Evolutionary conservation across 179 eudicot genomes (phyloP), one percentile per base, ranked within the genome.

Genomic region (Silene coronaria): DNA sequence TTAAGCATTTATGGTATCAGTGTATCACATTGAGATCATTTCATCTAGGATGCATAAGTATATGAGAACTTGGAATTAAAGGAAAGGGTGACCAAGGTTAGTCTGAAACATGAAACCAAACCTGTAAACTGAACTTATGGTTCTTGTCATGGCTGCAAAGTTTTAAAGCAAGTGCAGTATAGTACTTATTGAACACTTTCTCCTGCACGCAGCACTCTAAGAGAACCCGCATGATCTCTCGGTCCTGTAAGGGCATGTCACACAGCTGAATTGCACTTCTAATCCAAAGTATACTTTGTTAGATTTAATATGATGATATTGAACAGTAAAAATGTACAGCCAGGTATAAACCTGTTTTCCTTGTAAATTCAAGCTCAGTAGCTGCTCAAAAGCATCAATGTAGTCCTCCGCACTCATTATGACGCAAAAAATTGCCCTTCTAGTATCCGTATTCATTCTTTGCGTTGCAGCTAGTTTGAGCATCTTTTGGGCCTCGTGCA

Each of bases 361-460:
- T 61, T 85, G 91, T 81, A 96, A 80, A 84, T 87, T 90, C 82
- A 96, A 80, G 79, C 97, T 86, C 36, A 96, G 79, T 61, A 96
- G 88, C 88, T 93, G 91, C 88, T 91, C 99, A 80, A 89, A 96
- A 46, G 99, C 91, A 80, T 96, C 99, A 42, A 89, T 70, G 30
- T 93, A 96, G 80, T 96, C 99, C 78, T 96, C 99, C 28, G 92
- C 93, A 62, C 92, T 93, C 97, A 93, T 96, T 71, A 96, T 88
- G 57, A 96, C 88, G 83, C 97, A 93, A 80, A 96, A 96, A 51
- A 96, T 93, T 48, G 97, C 97, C 87, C 88, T 89, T 86, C 97
- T 85, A 64, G 87, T 89, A 80, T 93, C 97, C 2, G 99, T 96
- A 57, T 96, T 96, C 99, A 96, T 96, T 81, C 96, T 86, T 76